Conservation (phyloP, 2,329 filamentous ascomycete genomes). For the Phialemonium atrogriseum region DNA sequence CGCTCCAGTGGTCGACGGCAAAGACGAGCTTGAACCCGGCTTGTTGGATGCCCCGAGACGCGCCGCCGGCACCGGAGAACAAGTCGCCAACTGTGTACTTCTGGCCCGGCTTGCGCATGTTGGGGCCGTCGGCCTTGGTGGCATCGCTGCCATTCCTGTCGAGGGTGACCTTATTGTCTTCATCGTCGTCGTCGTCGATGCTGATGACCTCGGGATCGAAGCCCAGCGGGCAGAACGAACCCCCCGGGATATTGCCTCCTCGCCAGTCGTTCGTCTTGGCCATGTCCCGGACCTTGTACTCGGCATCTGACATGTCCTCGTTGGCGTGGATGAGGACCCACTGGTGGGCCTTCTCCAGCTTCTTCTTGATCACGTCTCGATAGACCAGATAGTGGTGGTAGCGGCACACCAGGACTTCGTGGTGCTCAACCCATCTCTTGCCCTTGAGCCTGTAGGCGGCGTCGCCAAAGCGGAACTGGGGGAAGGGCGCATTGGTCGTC, state of each 20-base stretch:
- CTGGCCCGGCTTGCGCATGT: conserved; percentile 22
- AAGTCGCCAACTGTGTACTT: conserved; percentile 62
- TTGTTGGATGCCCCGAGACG: conserved; percentile 52
- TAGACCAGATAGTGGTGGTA: conserved; percentile 34
- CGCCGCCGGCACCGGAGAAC: conserved; percentile 67
- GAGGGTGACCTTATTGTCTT: neutral
- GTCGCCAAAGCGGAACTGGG: conserved; percentile 21
- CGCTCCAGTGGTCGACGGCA: conserved; percentile 53
- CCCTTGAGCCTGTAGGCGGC: conserved; percentile 12
- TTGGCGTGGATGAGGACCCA: conserved; percentile 23
- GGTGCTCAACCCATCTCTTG: conserved; percentile 13
- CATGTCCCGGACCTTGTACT: conserved; percentile 20
- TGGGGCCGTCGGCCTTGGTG: neutral
- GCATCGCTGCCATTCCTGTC: neutral
- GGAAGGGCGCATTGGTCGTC: conserved; percentile 47
- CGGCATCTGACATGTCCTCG: conserved; percentile 14
- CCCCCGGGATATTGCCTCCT: conserved; percentile 28
- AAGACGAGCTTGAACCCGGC: conserved; percentile 51
- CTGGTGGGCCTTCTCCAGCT: conserved; percentile 18
- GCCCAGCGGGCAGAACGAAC: conserved; percentile 25
- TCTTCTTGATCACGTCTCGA: conserved; percentile 16
- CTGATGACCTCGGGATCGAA: conserved; percentile 11
- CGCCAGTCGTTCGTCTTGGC: conserved; percentile 27
- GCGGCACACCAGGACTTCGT: conserved; percentile 40
- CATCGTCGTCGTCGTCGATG: conserved; percentile 11